These are phyloP conservation scores for Trichoderma parareesei DNA, from an alignment of 495 filamentous ascomycete species.

Conservation along the genomic window DNA sequence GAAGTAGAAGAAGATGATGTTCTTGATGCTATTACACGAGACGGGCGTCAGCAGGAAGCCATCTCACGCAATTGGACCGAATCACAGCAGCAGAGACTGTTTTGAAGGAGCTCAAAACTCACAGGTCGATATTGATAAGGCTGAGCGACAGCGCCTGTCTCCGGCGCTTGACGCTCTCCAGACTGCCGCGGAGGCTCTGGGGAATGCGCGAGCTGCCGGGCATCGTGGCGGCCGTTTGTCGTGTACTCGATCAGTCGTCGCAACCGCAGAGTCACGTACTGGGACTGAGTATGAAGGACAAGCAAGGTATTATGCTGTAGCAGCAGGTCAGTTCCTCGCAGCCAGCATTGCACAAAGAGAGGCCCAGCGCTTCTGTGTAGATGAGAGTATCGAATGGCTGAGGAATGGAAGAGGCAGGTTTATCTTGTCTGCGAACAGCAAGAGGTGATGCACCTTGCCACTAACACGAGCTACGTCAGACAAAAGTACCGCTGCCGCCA, in stretches of 20 bases:
- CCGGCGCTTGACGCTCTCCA: conserved; percentile 45
- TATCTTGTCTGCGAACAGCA: neutral
- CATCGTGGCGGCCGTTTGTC: conserved; percentile 30
- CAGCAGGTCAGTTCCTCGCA: conserved; percentile 1
- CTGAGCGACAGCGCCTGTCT: conserved; percentile 49
- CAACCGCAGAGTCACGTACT: too few species aligned
- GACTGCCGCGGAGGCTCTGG: conserved; percentile 55
- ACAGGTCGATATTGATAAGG: conserved; percentile 74
- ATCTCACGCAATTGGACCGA: neutral
- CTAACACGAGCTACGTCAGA: neutral
- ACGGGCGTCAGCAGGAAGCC: neutral
- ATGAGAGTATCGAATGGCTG: neutral
- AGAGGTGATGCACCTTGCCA: neutral
- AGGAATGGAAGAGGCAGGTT: neutral
- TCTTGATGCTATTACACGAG: conserved; percentile 54
- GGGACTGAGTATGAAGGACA: too few species aligned
- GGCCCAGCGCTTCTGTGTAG: neutral
- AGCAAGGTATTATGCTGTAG: neutral
- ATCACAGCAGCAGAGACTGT: neutral
- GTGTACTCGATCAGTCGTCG: too few species aligned
- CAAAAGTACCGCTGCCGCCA: neutral
- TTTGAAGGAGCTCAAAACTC: conserved; percentile 24
- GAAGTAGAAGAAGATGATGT: conserved; percentile 86
- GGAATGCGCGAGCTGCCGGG: conserved; percentile 60
- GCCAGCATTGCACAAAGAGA: neutral